Percentiles rank a stretch among this genome's conserved stretches.
phyloP scores from a whole-genome alignment of 345 rosid species.

The Crucihimalaya himalaica region DNA sequence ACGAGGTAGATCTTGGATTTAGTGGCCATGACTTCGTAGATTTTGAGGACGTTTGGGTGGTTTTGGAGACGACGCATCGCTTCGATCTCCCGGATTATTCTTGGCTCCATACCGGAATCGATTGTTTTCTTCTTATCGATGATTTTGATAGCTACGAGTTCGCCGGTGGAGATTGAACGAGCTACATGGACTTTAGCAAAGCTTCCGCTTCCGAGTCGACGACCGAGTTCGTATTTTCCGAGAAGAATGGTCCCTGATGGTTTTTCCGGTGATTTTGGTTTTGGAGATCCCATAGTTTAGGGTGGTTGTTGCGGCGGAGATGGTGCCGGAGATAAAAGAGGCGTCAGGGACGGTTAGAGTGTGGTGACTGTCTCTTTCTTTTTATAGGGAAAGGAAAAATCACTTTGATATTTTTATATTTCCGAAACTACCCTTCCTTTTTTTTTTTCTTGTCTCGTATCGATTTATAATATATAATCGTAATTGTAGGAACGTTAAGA shows the following conservation, averaged over 20 bases:
- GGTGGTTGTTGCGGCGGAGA: not conserved
- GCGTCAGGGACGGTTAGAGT: not conserved
- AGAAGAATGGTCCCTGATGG: conserved; percentile 46
- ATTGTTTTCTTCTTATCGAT: conserved; percentile 57
- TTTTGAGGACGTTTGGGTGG: conserved; percentile 77
- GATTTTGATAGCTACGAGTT: conserved; percentile 63
- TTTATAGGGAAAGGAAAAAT: conserved; percentile 11
- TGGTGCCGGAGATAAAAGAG: not conserved
- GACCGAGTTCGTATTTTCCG: conserved; percentile 65
- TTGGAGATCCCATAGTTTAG: conserved; percentile 28
- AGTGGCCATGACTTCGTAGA: conserved; percentile 89
- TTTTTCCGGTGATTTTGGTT: conserved; percentile 9
- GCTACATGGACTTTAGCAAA: conserved; percentile 75
- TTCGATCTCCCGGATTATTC: conserved; percentile 68
- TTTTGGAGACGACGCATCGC: conserved; percentile 80
- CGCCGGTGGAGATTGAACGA: conserved; percentile 45
- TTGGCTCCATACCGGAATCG: conserved; percentile 56
- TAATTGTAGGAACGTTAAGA: too few species aligned
- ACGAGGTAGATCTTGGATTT: conserved; percentile 76
- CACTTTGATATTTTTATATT: not conserved
- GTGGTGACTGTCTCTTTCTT: conserved; percentile 5
- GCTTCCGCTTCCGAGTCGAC: conserved; percentile 67
- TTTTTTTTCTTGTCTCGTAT: too few species aligned
- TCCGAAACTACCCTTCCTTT: not conserved
- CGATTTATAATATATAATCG: too few species aligned